Conservation (phyloP, 1,284 basidiomycete species). For the Filobasidium uniguttulatum region DNA sequence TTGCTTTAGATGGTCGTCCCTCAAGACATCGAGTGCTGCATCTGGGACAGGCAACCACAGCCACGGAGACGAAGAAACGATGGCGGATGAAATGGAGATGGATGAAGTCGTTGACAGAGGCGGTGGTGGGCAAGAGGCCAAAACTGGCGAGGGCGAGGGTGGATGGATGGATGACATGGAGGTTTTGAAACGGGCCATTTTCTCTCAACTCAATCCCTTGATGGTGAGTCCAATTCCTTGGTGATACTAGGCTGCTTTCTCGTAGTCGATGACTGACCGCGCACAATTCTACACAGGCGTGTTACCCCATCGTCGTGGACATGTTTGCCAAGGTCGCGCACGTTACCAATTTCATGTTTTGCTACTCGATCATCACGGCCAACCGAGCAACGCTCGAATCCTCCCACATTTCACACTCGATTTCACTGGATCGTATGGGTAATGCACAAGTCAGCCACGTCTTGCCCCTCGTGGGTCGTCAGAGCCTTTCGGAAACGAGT, state of each 20-base stretch:
- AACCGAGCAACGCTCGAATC: slow-evolving; percentile 42
- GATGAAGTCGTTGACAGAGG: slow-evolving; percentile 39
- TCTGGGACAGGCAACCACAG: too few relatives aligned
- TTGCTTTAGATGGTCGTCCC: slow-evolving; percentile 81
- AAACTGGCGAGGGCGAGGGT: slow-evolving; percentile 40
- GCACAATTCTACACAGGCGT: slow-evolving; percentile 44
- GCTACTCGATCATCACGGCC: slow-evolving; percentile 80
- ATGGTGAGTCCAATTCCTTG: slow-evolving; percentile 45
- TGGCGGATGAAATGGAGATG: slow-evolving; percentile 40
- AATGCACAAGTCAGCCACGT: slow-evolving; percentile 17
- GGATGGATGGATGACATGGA: slow-evolving; percentile 72
- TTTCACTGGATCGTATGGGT: slow-evolving; percentile 4
- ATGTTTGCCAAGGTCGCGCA: slow-evolving; percentile 93
- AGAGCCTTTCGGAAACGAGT: slow-evolving; percentile 47
- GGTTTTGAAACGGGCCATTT: slow-evolving; percentile 66
- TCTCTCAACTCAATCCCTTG: slow-evolving; percentile 75
- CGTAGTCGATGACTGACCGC: background rate
- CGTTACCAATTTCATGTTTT: slow-evolving; percentile 83
- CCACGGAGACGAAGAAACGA: slow-evolving; percentile 12
- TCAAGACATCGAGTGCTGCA: slow-evolving; percentile 11
- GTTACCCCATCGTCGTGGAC: slow-evolving; percentile 75
- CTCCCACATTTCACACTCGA: slow-evolving; percentile 7
- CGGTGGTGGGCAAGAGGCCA: slow-evolving; percentile 4
- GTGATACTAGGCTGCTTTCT: background rate
- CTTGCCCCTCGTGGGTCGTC: slow-evolving; percentile 26